Evolutionary conservation across 1,139 yeast species (phyloP).

Genomic region (Chernovozyma sophiae-reginae): DNA sequence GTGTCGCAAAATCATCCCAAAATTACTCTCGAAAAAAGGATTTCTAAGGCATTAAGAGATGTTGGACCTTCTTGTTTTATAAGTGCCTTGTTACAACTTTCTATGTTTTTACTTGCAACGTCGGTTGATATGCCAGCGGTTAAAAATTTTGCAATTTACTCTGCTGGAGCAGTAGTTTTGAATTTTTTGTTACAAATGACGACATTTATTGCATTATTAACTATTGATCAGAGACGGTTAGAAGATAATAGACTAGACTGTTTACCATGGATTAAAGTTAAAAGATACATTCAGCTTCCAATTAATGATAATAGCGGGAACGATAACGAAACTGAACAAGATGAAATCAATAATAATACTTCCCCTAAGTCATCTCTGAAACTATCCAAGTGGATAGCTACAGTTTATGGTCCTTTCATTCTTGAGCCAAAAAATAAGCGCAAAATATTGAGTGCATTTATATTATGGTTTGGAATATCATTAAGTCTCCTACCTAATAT

Average conservation of each 20-base stretch:
- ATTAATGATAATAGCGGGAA: constrained; percentile 3
- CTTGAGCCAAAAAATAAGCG: constrained; percentile 46
- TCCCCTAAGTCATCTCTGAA: background rate
- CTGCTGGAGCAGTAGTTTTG: constrained; percentile 79
- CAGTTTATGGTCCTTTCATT: constrained; percentile 46
- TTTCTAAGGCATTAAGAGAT: constrained; percentile 60
- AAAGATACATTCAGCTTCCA: constrained; percentile 3
- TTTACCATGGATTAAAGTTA: constrained; percentile 44
- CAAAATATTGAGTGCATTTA: constrained; percentile 50
- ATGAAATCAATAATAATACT: background rate
- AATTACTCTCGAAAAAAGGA: constrained; percentile 45
- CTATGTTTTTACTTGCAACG: constrained; percentile 76
- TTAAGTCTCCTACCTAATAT: constrained; percentile 65
- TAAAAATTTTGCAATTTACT: constrained; percentile 82
- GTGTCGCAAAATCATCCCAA: constrained; percentile 40
- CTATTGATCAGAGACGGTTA: constrained; percentile 62
- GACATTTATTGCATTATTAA: constrained; percentile 67
- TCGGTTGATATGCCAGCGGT: constrained; percentile 94
- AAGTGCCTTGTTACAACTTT: constrained; percentile 70
- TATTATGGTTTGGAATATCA: constrained; percentile 63
- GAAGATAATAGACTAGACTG: constrained; percentile 60
- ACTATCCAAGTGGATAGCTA: constrained; percentile 22
- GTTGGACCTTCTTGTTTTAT: constrained; percentile 86
- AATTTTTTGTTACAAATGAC: constrained; percentile 81
- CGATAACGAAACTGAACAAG: constrained; percentile 11